phyloP scores from a whole-genome alignment of 305 asterid genomes.

The Fraxinus dipetala region DNA sequence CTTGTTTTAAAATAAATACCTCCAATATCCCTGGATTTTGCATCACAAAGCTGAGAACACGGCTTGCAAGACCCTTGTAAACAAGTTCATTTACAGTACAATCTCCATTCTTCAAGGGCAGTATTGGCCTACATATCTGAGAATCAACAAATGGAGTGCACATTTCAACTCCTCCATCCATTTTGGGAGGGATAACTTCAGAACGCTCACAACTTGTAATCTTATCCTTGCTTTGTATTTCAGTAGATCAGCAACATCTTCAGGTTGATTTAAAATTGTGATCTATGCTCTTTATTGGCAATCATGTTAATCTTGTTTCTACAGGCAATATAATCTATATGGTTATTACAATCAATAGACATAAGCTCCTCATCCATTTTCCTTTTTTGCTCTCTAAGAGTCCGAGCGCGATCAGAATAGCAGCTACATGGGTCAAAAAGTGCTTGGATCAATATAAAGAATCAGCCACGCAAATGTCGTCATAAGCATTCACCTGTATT shows the following conservation, averaged over 20 bases:
- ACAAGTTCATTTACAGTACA: constrained; percentile 72
- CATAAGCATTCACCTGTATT: constrained; percentile 68
- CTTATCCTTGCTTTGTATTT: constrained; percentile 29
- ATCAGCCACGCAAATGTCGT: constrained; percentile 70
- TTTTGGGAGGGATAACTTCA: constrained; percentile 33
- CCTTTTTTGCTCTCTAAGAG: constrained; percentile 28
- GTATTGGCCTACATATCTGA: constrained; percentile 49
- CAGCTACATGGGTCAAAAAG: constrained; percentile 52
- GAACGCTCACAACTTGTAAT: constrained; percentile 28
- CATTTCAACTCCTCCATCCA: constrained; percentile 26
- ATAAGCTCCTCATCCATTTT: constrained; percentile 27
- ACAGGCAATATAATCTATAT: constrained; percentile 19
- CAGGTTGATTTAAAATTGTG: constrained; percentile 70
- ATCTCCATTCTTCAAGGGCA: constrained; percentile 91
- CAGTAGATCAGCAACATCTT: constrained; percentile 41
- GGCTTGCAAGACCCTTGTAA: constrained; percentile 76
- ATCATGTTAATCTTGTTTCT: constrained; percentile 32
- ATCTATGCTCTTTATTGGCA: constrained; percentile 56
- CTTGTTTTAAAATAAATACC: constrained; percentile 38
- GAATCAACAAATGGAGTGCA: constrained; percentile 32
- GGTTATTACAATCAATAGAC: constrained; percentile 27
- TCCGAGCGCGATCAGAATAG: constrained; percentile 23
- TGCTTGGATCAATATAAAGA: constrained; percentile 75
- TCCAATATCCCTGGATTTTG: constrained; percentile 90
- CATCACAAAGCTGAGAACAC: constrained; percentile 75